phyloP scores from a whole-genome alignment of 805 yeast species.

The Blastobotrys americana region DNA sequence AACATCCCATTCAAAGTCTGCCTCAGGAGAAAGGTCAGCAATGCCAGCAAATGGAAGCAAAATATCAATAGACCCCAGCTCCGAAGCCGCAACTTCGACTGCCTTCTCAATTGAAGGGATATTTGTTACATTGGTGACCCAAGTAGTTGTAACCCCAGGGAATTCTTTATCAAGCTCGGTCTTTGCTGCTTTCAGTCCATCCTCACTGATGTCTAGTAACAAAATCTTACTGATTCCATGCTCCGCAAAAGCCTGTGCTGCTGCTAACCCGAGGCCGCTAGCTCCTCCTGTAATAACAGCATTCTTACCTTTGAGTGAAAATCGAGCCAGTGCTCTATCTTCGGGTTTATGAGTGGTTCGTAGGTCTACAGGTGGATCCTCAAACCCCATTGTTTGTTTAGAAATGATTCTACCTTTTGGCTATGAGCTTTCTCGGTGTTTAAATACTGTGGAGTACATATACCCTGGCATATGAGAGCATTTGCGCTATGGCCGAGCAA shows the following conservation, averaged over 20 bases:
- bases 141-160: constrained; percentile 1
- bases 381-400: background rate
- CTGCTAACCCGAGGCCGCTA: constrained; percentile 10
- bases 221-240: constrained; percentile 4
- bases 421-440: no score
- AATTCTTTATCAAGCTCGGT: background rate
- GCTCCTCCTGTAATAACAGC: constrained; percentile 10
- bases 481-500: no score
- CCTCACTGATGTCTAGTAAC: constrained; percentile 2
- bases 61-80: constrained; percentile 1
- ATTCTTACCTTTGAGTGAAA: constrained; percentile 4
- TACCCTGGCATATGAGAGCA: no score
- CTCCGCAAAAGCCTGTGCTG: constrained; percentile 9
- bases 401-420: no score
- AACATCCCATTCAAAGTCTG: background rate
- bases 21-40: background rate
- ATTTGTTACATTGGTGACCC: constrained; percentile 2
- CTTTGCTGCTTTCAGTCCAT: background rate
- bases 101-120: background rate
- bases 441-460: no score
- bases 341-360: background rate
- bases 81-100: background rate
- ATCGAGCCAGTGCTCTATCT: constrained; percentile 5
- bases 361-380: background rate
- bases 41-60: background rate